Evolutionary conservation across 129 eudicot genomes (phyloP), one percentile per base, ranked within the genome.

Genomic region (Artemisia annua): DNA sequence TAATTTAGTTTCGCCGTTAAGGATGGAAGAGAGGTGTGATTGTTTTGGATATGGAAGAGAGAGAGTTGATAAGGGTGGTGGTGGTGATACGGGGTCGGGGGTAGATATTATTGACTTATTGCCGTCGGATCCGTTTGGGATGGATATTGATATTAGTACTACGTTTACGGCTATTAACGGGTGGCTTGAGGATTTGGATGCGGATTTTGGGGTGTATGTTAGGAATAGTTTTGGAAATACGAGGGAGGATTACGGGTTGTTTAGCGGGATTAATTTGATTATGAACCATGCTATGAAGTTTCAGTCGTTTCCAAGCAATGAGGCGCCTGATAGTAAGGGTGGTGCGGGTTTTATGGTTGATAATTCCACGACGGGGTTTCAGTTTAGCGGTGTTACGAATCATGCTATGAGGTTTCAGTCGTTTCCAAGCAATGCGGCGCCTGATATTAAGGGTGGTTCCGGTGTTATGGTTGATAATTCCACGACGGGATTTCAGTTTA

Each of bases 81-180:
- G 77, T 0, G 91, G 32, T 28, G 4, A 89, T 60, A 73, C 84
- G 2, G 80, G 66, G 15, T 70, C 85, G 0, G 28, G 28, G 24
- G 76, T 57, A 17, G 95, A 90, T 57, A 77, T 90, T 35, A 77
- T 87, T 71, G 92, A 86, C 57, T 82, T 87, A 30, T 77, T 92
- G 76, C 97, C 97, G 22, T 75, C 89, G 26, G 97, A 92, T 87
- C 97, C 96, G 11, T 92, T 92, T 74, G 91, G 84, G 70, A 89
- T 89, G 98, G 88, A 87, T 60, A 87, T 89, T 69, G 82, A 78
- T 55, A 78, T 78, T n/a, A 71, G 79, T 28, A 80, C 90, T 48
- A 89, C 97, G 11, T 59, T 91, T 63, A 89, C 96, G 0, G 96
- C 91, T 44, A 80, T 89, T 71, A 83, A 81, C 1, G 94, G 91